A percentile compares a stretch with the other conserved stretches of the same genome.
phyloP scores from a whole-genome alignment of 78 protist species.

The Dictyostelium purpureum region DNA sequence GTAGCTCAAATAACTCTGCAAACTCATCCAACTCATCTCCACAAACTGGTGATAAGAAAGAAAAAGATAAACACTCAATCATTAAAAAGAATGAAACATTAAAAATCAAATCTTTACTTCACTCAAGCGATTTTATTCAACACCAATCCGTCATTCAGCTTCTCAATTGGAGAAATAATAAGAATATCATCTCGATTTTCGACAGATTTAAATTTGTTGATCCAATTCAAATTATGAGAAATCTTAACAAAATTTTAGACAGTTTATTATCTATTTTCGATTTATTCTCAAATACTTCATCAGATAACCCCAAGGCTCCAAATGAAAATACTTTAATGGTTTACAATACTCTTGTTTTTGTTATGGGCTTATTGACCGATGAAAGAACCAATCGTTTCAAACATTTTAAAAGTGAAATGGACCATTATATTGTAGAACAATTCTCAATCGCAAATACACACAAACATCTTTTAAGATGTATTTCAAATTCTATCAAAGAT shows the following conservation, averaged over 20 bases:
- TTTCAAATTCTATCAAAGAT: constrained; percentile 20
- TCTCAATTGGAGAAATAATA: constrained; percentile 31
- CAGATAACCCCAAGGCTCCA: not conserved
- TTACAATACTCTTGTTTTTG: constrained; percentile 64
- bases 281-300: not conserved
- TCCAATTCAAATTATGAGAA: constrained; percentile 60
- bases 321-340: constrained; percentile 12
- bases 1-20: not conserved
- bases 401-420: constrained; percentile 35
- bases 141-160: constrained; percentile 32
- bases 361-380: constrained; percentile 64
- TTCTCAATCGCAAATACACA: constrained; percentile 37
- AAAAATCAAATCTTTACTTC: constrained; percentile 36
- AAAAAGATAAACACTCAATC: not conserved
- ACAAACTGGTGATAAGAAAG: not conserved
- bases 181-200: not conserved
- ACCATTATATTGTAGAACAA: constrained; percentile 30
- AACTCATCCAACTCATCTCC: not conserved
- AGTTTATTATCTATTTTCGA: constrained; percentile 48
- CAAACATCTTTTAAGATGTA: constrained; percentile 54
- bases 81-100: constrained; percentile 25
- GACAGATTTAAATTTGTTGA: constrained; percentile 70
- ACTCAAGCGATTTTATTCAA: constrained; percentile 40
- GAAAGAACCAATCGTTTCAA: constrained; percentile 61
- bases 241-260: constrained; percentile 36